A percentile compares a stretch with the other conserved stretches of the same genome.
phyloP scores from a whole-genome alignment of 768 basidiomycete species.

The Lentinula aciculospora region DNA sequence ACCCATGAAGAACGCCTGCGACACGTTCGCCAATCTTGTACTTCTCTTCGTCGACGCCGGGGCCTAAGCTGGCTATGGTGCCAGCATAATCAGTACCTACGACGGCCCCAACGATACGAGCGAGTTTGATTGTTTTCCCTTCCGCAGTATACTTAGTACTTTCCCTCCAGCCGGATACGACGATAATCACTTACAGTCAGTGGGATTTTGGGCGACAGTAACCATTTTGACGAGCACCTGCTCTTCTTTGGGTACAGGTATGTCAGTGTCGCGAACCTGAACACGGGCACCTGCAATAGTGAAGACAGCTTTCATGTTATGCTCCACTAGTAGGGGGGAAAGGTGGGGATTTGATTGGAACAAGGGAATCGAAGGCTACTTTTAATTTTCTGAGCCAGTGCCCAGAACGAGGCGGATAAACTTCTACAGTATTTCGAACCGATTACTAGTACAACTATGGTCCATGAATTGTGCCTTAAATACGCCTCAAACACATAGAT shows the following conservation, averaged over 20 bases:
- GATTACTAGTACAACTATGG: too few relatives aligned
- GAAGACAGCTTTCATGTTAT: conserved; percentile 1
- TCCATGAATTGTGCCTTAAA: too few relatives aligned
- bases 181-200: conserved; percentile 2
- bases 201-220: conserved; percentile 13
- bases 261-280: background rate
- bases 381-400: background rate
- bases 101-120: conserved; percentile 2
- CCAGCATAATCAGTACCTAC: conserved; percentile 10
- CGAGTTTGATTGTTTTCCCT: conserved; percentile 6
- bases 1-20: conserved; percentile 8
- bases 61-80: conserved; percentile 4
- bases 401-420: background rate
- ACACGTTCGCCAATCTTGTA: conserved; percentile 6
- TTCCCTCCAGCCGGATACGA: background rate
- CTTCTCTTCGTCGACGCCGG: background rate
- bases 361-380: background rate
- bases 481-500: too few relatives aligned
- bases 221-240: conserved; percentile 12
- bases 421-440: too few relatives aligned
- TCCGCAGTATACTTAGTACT: background rate
- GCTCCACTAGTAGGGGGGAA: background rate
- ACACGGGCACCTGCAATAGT: conserved; percentile 1
- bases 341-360: background rate
- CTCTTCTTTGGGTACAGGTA: conserved; percentile 9